Evolutionary conservation across 257 asterid species (phyloP).

Genomic region (Asclepias syriaca): DNA sequence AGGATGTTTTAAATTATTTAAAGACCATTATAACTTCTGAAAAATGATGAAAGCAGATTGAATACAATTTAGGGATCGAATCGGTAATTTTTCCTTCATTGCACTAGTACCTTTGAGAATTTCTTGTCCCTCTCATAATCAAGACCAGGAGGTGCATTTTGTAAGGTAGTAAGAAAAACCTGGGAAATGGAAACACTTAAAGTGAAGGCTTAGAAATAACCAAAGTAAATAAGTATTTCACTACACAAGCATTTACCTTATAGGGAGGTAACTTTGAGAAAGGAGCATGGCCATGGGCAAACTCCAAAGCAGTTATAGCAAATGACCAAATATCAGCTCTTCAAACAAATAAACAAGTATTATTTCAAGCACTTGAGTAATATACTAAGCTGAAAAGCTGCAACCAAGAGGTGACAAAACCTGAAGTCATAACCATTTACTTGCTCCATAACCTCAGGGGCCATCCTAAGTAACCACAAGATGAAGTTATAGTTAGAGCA

Average conservation of each 20-base stretch:
- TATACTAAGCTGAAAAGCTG: conserved; percentile 6
- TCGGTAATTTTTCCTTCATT: too few species aligned
- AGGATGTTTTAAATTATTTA: too few species aligned
- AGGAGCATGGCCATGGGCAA: conserved; percentile 99
- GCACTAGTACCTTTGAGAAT: conserved; percentile 75
- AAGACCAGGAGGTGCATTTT: conserved; percentile 99
- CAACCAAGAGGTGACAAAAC: conserved; percentile 41
- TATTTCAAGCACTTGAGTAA: not conserved
- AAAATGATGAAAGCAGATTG: too few species aligned
- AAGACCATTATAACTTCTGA: too few species aligned
- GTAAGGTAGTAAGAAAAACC: conserved; percentile 98
- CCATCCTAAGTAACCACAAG: conserved; percentile 69
- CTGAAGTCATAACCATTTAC: conserved; percentile 96
- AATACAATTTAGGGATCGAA: too few species aligned
- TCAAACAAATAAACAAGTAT: conserved; percentile 10
- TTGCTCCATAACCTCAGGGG: conserved; percentile 99
- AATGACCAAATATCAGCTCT: conserved; percentile 99
- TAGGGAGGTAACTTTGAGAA: conserved; percentile 98
- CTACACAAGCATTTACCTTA: conserved; percentile 52
- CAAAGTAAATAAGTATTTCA: conserved; percentile 1
- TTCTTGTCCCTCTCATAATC: conserved; percentile 94
- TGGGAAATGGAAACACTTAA: conserved; percentile 22
- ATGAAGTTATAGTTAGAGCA: conserved; percentile 5
- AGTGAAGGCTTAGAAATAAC: conserved; percentile 1
- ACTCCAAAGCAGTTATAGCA: conserved; percentile 99